These are phyloP conservation scores for Sugiyamaella marilandica DNA, from an alignment of 805 yeast species.

Conservation along the genomic window DNA sequence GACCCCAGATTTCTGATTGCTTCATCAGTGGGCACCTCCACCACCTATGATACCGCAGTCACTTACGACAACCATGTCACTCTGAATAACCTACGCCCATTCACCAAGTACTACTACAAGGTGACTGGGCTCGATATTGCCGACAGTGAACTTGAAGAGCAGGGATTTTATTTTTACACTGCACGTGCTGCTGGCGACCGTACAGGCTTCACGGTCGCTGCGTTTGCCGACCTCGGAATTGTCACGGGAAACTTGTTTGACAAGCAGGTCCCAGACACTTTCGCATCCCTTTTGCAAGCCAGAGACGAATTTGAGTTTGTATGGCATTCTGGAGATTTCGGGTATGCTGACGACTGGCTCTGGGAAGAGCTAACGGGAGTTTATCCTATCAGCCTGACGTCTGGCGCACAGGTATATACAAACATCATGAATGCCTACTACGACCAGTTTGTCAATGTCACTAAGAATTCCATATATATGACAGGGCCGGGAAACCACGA, in stretches of 20 bases:
- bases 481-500: slow-evolving; percentile 25
- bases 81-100: slow-evolving; percentile 23
- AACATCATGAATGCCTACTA: slow-evolving; percentile 21
- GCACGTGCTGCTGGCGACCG: slow-evolving; percentile 9
- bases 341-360: slow-evolving; percentile 30
- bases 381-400: slow-evolving; percentile 9
- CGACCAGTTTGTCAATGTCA: slow-evolving; percentile 17
- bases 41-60: slow-evolving; percentile 23
- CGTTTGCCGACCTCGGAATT: slow-evolving; percentile 12
- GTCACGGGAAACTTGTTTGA: slow-evolving; percentile 9
- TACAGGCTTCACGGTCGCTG: slow-evolving; percentile 6
- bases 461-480: slow-evolving; percentile 20
- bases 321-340: slow-evolving; percentile 28
- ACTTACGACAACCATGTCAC: slow-evolving; percentile 24
- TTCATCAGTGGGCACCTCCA: slow-evolving; percentile 15
- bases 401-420: slow-evolving; percentile 12
- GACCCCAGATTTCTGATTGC: slow-evolving; percentile 11
- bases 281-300: slow-evolving; percentile 14
- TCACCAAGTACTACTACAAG: slow-evolving; percentile 27
- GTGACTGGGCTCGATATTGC: neutral
- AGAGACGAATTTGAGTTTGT: slow-evolving; percentile 19
- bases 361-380: slow-evolving; percentile 19
- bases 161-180: slow-evolving; percentile 8
- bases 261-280: slow-evolving; percentile 14
- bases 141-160: slow-evolving; percentile 3